Base-by-base conservation (phyloP, 768 basidiomycete species). In the Leccinum sublutescens region DNA sequence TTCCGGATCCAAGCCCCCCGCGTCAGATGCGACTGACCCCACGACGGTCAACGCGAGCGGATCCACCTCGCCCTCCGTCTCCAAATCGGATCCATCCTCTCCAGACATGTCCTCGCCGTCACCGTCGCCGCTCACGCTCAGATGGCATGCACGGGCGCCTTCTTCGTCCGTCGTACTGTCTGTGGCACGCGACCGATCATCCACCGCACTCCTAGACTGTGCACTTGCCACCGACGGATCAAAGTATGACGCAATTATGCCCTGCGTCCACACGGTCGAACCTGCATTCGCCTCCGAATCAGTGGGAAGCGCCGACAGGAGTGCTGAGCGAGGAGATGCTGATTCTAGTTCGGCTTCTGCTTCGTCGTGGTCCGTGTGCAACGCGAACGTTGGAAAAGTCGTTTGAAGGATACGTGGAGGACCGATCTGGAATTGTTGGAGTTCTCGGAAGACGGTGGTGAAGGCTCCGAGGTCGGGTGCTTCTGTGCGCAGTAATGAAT, bases 391-490 rank as follows among this genome's bases (percentile, higher is more conserved):
- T 1, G 65, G 62, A 10, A 66, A 21, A 6, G 55, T 68, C 60
- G 56, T 51, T 50, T 71, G 62, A 23, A 70, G 61, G 56, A 60
- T 60, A 40, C 68, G 71, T 50, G 66, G 69, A 47, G 59, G 67
- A 74, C 77, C 79, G 4, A 78, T 84, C 61, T 85, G 84, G 0
- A 86, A 68, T 56, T 86, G 80, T 19, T 76, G 79, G 72, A 85
- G 77, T 56, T 85, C 88, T n/a, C 87, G 80, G 50, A 91, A 81
- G 23, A 91, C 86, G 36, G 82, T 78, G 14, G 77, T 82, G 71
- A 91, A 90, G 9, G 86, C 86, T 6, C 89, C 89, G 8, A 91
- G 79, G 71, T 89, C 87, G 47, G 88, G 88, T 59, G 82, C 80
- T 69, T 89, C 82, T 84, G 71, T 53, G 25, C 2, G 34, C 45